Percentiles rank a stretch among this genome's conserved stretches.
These are phyloP conservation scores for Solanum ossicruentum DNA, from an alignment of 257 asterid genomes.

Conservation along the genomic window DNA sequence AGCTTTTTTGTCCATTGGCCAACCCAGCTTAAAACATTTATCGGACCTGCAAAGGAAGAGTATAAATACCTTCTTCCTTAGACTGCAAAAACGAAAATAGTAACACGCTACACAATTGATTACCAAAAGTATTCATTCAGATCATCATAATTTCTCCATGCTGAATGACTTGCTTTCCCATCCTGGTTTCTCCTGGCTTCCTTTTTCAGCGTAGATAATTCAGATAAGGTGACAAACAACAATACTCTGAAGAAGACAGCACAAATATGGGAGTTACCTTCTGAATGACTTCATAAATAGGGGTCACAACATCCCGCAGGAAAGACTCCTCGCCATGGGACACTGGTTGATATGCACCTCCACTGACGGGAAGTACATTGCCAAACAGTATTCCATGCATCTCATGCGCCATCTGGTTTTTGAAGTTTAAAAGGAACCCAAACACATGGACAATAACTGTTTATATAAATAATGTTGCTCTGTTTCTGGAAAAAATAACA, in stretches of 20 bases:
- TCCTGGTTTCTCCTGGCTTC: constrained; percentile 77
- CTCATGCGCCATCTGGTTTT: constrained; percentile 73
- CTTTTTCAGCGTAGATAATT: constrained; percentile 42
- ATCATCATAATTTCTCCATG: constrained; percentile 97
- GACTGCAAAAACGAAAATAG: neutral
- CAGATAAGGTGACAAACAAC: constrained; percentile 8
- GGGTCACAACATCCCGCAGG: constrained; percentile 74
- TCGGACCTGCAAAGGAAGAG: constrained; percentile 39
- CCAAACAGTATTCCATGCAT: constrained; percentile 50
- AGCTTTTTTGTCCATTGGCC: constrained; percentile 73
- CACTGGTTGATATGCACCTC: constrained; percentile 40
- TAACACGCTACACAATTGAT: constrained; percentile 10
- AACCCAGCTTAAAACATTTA: constrained; percentile 67
- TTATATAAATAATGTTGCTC: neutral
- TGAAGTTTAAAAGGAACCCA: neutral
- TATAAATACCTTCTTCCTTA: neutral
- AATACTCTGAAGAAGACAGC: neutral
- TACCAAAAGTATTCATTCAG: constrained; percentile 96
- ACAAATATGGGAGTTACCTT: constrained; percentile 34
- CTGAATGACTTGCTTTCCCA: constrained; percentile 94
- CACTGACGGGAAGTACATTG: constrained; percentile 56
- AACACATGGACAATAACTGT: neutral
- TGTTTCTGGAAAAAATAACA: neutral
- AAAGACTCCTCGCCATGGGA: constrained; percentile 67
- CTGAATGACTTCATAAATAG: constrained; percentile 69